Evolutionary conservation across 2,329 filamentous ascomycete species (phyloP), one percentile per base, ranked within the genome.

Genomic region (Pseudophaeomoniella oleicola): DNA sequence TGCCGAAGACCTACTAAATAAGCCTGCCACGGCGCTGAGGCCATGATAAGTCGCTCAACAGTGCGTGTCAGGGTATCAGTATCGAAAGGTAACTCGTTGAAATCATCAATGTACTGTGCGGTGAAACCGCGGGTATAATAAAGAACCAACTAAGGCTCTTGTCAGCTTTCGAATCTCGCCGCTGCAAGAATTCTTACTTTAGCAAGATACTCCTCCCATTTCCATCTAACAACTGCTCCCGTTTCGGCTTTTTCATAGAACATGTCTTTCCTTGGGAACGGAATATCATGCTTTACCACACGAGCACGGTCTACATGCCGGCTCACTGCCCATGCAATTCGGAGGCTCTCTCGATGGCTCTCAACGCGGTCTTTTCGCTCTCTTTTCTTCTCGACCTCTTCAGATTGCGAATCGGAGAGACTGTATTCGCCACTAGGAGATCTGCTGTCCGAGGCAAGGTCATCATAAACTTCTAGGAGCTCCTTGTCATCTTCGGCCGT

Each of bases 11-110:
- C 42, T 39, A 58, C 44, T n/a, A 55, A 44, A 47, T 55, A 62
- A 15, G 52, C 41, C 40, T 63, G 57, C 57, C 56, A 62, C 11
- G 57, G 54, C 4, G 50, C 53, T 14, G 53, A 58, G n/a, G 54
- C 56, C 38, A 62, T 55, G 14, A 60, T 44, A 3, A 63, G 42
- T 13, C 59, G 53, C 39, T 62, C 56, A 15, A 58, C 34, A 30
- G 57, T 50, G 16, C 47, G 46, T n/a, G 51, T 46, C 3, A 57
- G 41, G 19, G 49, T 49, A 39, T 58, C 55, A 16, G 55, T 38
- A 32, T 59, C 55, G 37, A 59, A 58, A 2, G 51, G 52, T 14
- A 51, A 42, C 30, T 55, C 47, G 12, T 49, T 44, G 29, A 52
- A 51, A 17, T 56, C 51, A 33, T 60, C 57, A 38, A 59, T 50